Evolutionary conservation across 768 basidiomycete genomes (phyloP).

Genomic region (Agrocybe pediades): DNA sequence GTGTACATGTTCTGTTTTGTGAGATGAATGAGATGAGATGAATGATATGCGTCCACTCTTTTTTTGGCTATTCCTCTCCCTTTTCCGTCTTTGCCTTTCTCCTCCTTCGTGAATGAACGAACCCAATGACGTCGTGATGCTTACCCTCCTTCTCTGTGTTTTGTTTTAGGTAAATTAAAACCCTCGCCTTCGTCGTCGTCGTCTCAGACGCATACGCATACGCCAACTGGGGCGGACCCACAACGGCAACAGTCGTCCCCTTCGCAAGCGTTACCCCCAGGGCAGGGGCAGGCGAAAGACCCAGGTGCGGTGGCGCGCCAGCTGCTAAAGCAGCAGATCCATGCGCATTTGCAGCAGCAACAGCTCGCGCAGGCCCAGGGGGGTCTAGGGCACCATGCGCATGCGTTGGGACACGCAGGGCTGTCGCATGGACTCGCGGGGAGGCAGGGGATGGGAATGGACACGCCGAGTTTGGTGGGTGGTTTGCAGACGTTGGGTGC

Average conservation of each 20-base stretch:
- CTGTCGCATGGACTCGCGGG: no score
- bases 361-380: background rate
- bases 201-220: background rate
- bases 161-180: conserved; percentile 10
- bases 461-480: no score
- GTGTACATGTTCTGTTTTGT: no score
- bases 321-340: conserved; percentile 19
- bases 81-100: conserved; percentile 4
- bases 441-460: no score
- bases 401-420: no score
- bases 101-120: background rate
- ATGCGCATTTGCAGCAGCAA: conserved; percentile 17
- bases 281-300: background rate
- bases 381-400: no score
- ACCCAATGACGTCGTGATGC: background rate
- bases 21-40: no score
- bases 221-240: background rate
- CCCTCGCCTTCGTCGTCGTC: background rate
- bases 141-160: background rate
- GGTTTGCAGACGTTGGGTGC: no score
- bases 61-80: no score
- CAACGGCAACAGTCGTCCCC: background rate
- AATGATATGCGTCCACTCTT: no score
- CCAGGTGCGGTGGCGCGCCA: conserved; percentile 4
- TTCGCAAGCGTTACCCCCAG: background rate